Percentiles rank a stretch among this genome's conserved stretches.
These are phyloP conservation scores for Chrysochromulina parva DNA, from an alignment of 78 protist genomes.

Conservation along the genomic window DNA sequence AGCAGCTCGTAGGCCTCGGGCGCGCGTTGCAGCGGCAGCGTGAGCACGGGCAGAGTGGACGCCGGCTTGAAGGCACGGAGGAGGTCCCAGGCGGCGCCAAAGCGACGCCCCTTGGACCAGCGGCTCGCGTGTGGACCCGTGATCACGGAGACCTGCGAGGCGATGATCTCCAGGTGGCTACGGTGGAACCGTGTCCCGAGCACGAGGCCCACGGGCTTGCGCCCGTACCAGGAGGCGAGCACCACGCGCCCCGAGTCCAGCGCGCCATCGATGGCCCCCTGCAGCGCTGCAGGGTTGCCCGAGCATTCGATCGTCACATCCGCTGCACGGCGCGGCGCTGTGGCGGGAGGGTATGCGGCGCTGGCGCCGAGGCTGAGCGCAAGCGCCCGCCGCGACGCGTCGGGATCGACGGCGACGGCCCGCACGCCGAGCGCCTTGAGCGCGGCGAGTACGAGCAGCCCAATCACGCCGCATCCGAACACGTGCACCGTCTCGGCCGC, in stretches of 20 bases:
- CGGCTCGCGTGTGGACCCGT: too few relatives aligned
- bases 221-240: constrained; percentile 13
- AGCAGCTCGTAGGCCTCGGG: neutral
- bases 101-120: neutral
- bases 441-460: neutral
- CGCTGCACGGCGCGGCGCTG: neutral
- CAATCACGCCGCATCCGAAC: neutral
- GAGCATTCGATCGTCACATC: neutral
- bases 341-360: neutral
- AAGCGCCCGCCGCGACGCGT: neutral
- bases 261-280: neutral
- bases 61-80: neutral
- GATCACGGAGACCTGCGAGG: neutral
- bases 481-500: neutral
- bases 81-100: constrained; percentile 1
- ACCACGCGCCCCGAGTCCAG: neutral
- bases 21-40: neutral
- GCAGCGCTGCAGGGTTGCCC: neutral
- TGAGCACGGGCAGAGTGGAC: neutral
- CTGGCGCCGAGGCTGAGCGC: neutral
- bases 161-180: neutral
- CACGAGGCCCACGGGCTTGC: neutral
- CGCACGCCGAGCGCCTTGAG: neutral
- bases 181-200: constrained; percentile 29
- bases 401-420: neutral